Evolutionary conservation across 495 filamentous ascomycete genomes (phyloP), one percentile per base, ranked within the genome.

Genomic region (Aspergillus homomorphus): DNA sequence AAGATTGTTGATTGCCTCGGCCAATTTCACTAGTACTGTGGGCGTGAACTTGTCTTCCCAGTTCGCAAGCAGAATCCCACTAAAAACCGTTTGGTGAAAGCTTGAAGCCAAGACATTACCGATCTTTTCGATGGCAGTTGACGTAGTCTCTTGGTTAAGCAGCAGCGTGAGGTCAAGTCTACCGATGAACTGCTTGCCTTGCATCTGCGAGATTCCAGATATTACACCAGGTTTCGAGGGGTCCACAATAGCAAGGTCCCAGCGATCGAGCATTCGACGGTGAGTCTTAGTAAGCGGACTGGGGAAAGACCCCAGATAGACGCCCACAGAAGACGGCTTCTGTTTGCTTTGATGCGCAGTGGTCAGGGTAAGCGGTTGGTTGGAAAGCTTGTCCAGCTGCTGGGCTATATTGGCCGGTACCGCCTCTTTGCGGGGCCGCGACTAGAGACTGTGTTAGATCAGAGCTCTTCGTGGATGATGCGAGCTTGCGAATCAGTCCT

Each of bases 191-290:
- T 72, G 66, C 44, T 56, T 66, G 38, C 62, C 30, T 21, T 58
- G 52, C n/a, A 59, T 58, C 18, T 62, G 55, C 6, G 64, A 51
- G 44, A 79, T 60, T 2, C 74, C 78, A 4, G 74, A 62, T 16
- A 70, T 21, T 4, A 78, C 73, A 7, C 77, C 75, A 14, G 62
- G 43, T 56, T 78, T 69, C 42, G 72, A 71, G 15, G 77, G 73
- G 62, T 83, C 78, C 16, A 82, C 66, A 7, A 83, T 66, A 33
- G 82, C 51, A 16, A 77, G 60, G 53, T 83, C 78, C 77, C 76
- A 82, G 64, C 73, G 71, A 23, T 64, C 51, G 5, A 82, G 62
- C 21, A 81, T 33, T 7, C 57, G 63, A 42, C 62, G 44, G 56
- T 81, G 68, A 9, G 69, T 60, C 24, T 66, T 48, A 15, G 64